These are phyloP conservation scores for Naganishia sp. DNA, from an alignment of 1,284 basidiomycete genomes.

Conservation along the genomic window DNA sequence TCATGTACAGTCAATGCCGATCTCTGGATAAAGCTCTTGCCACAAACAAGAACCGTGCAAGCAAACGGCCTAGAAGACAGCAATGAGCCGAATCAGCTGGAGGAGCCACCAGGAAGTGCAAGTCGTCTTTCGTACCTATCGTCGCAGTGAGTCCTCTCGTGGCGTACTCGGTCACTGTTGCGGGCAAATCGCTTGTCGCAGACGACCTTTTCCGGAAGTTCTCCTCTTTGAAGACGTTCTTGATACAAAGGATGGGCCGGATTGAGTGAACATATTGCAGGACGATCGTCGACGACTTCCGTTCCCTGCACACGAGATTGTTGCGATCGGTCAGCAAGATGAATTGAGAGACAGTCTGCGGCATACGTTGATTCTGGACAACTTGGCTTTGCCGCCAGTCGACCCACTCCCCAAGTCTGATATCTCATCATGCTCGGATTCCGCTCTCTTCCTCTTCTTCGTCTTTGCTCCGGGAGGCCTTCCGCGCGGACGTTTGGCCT, in stretches of 20 bases:
- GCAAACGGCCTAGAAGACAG: slow-evolving; percentile 44
- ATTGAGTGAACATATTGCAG: slow-evolving; percentile 38
- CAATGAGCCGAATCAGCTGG: not conserved
- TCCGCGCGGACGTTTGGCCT: not conserved
- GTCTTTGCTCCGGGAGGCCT: slow-evolving; percentile 3
- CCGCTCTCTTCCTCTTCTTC: not conserved
- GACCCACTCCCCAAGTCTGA: not conserved
- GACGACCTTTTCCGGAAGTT: slow-evolving; percentile 41
- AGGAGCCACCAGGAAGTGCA: not conserved
- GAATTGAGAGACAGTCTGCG: no score
- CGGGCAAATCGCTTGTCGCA: slow-evolving; percentile 58
- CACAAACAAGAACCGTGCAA: slow-evolving; percentile 47
- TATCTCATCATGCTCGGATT: not conserved
- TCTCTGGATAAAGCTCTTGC: slow-evolving; percentile 54
- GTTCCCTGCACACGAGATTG: no score
- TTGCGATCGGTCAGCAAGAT: no score
- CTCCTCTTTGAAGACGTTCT: slow-evolving; percentile 47
- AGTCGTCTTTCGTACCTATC: slow-evolving; percentile 44
- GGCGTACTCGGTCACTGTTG: slow-evolving; percentile 56
- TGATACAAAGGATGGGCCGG: slow-evolving; percentile 45
- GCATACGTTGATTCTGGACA: no score
- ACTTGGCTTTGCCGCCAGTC: not conserved
- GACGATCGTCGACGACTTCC: slow-evolving; percentile 1
- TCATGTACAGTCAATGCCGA: slow-evolving; percentile 55
- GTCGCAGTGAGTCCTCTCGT: slow-evolving; percentile 56